phyloP scores from a whole-genome alignment of 176 grass and related monocot genomes.

The Zoysia pacifica region DNA sequence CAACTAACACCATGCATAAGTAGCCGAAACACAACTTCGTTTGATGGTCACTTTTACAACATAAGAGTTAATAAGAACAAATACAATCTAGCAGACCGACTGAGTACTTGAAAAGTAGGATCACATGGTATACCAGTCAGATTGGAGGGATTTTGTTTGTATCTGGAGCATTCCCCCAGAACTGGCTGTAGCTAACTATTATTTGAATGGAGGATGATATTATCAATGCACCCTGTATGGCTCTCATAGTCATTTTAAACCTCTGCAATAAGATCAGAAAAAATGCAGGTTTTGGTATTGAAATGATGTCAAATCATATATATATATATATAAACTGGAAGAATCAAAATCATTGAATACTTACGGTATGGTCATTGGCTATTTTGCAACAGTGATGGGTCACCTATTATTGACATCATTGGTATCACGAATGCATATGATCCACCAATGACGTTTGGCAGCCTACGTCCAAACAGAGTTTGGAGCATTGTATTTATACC shows the following conservation, averaged over 20 bases:
- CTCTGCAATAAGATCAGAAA: constrained; percentile 47
- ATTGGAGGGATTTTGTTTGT: constrained; percentile 16
- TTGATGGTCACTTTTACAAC: neutral
- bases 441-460: constrained; percentile 72
- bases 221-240: constrained; percentile 78
- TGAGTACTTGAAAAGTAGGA: neutral
- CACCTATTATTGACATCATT: constrained; percentile 66
- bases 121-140: constrained; percentile 15
- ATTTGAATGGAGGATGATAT: constrained; percentile 92
- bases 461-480: constrained; percentile 74
- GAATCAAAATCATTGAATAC: constrained; percentile 3
- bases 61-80: neutral
- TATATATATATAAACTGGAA: neutral
- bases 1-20: neutral
- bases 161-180: constrained; percentile 89
- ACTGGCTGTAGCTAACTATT: constrained; percentile 78
- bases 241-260: constrained; percentile 74
- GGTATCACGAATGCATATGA: constrained; percentile 81
- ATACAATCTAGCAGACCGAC: neutral
- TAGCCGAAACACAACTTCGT: neutral
- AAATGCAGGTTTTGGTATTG: neutral
- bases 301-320: neutral
- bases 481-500: constrained; percentile 88
- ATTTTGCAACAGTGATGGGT: constrained; percentile 64
- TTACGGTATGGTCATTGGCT: constrained; percentile 61